Conservation (phyloP, 495 filamentous ascomycete species). For the Podospora comata region DNA sequence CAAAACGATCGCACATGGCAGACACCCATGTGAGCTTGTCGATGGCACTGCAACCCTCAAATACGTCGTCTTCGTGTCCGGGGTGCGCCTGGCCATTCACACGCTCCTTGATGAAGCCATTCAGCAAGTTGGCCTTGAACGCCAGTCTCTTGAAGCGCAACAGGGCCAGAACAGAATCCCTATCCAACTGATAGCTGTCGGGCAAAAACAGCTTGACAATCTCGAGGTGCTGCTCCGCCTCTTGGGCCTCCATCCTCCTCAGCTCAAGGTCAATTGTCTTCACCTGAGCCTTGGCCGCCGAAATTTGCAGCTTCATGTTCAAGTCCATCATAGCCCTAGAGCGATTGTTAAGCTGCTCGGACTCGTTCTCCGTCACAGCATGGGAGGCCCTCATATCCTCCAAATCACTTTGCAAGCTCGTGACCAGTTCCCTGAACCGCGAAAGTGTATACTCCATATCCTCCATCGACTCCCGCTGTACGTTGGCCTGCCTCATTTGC, state of each 20-base stretch:
- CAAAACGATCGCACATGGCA: constrained; percentile 78
- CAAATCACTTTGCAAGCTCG: constrained; percentile 78
- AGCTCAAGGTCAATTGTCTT: constrained; percentile 93
- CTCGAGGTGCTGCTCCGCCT: constrained; percentile 80
- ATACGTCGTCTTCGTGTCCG: constrained; percentile 67
- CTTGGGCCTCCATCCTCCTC: constrained; percentile 80
- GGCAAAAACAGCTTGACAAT: constrained; percentile 88
- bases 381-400: constrained; percentile 89
- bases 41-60: constrained; percentile 72
- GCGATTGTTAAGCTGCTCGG: constrained; percentile 76
- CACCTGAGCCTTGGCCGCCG: constrained; percentile 83
- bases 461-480: constrained; percentile 72
- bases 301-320: constrained; percentile 87
- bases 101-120: constrained; percentile 74
- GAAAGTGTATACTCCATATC: constrained; percentile 87
- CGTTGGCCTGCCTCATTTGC: constrained; percentile 58
- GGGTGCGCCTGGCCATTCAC: constrained; percentile 53
- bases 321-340: constrained; percentile 94
- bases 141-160: constrained; percentile 82
- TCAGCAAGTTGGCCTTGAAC: constrained; percentile 82
- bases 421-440: constrained; percentile 83
- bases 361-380: constrained; percentile 87
- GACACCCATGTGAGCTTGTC: constrained; percentile 85
- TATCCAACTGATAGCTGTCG: constrained; percentile 73
- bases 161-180: constrained; percentile 78